Conservation (phyloP, 805 yeast genomes). For the Jamesozyma piceae region DNA sequence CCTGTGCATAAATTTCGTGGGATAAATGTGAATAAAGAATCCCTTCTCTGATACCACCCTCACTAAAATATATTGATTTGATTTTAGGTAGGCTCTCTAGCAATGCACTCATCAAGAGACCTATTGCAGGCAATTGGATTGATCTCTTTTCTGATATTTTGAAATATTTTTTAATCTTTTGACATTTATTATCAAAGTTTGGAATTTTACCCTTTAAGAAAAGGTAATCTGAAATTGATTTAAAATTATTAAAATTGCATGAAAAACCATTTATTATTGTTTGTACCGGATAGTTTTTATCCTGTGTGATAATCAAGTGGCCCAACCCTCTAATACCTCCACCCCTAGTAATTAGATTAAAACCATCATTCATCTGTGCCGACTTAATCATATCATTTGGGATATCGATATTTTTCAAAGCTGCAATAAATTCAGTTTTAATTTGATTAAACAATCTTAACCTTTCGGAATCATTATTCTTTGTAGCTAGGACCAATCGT, state of each 20-base stretch:
- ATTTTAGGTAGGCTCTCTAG: slow-evolving; percentile 53
- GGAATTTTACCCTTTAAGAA: slow-evolving; percentile 43
- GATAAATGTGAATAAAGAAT: slow-evolving; percentile 55
- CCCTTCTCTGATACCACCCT: slow-evolving; percentile 76
- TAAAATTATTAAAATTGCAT: slow-evolving; percentile 43
- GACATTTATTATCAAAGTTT: slow-evolving; percentile 12
- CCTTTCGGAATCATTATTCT: slow-evolving; percentile 27
- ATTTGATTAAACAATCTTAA: slow-evolving; percentile 42
- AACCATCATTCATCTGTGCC: slow-evolving; percentile 50
- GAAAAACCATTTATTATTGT: slow-evolving; percentile 64
- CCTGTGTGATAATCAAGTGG: slow-evolving; percentile 43
- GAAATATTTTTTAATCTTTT: slow-evolving; percentile 38
- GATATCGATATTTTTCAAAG: slow-evolving; percentile 44
- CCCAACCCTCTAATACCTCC: slow-evolving; percentile 70
- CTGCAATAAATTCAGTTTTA: slow-evolving; percentile 37
- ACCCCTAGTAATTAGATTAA: slow-evolving; percentile 57
- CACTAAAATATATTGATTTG: slow-evolving; percentile 57
- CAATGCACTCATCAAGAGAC: slow-evolving; percentile 51
- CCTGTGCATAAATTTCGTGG: slow-evolving; percentile 47
- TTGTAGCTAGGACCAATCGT: slow-evolving; percentile 43
- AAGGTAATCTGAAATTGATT: slow-evolving; percentile 42
- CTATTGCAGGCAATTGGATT: slow-evolving; percentile 61
- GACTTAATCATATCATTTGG: slow-evolving; percentile 43
- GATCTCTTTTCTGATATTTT: slow-evolving; percentile 59
- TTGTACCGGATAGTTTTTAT: slow-evolving; percentile 55